These are phyloP conservation scores for Ambrosia artemisiifolia DNA, from an alignment of 129 eudicot species.

Conservation along the genomic window DNA sequence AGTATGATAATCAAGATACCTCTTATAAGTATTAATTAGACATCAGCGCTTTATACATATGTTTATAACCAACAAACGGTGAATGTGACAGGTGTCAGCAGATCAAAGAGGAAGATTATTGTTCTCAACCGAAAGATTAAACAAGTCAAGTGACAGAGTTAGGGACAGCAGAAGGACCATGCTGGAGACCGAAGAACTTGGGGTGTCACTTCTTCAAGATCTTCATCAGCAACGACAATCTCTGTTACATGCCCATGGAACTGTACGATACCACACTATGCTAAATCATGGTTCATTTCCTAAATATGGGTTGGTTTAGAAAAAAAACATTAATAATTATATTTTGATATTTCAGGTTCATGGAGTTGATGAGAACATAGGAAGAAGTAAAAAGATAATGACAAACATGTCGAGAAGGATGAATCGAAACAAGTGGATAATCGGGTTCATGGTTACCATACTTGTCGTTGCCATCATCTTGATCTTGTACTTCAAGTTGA, in stretches of 20 bases:
- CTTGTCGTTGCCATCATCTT: slow-evolving; percentile 53
- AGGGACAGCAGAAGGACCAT: slow-evolving; percentile 63
- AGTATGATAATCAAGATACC: slow-evolving; percentile 33
- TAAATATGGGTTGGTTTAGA: not conserved
- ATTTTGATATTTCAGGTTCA: slow-evolving; percentile 46
- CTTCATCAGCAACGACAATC: slow-evolving; percentile 66
- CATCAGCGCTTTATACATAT: not conserved
- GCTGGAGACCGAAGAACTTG: slow-evolving; percentile 74
- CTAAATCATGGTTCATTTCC: not conserved
- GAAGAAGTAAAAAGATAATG: slow-evolving; percentile 62
- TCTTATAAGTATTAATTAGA: not conserved
- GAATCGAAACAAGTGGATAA: slow-evolving; percentile 61
- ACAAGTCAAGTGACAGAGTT: slow-evolving; percentile 60
- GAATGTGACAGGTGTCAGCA: slow-evolving; percentile 44
- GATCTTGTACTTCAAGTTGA: slow-evolving; percentile 64
- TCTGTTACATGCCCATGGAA: slow-evolving; percentile 58
- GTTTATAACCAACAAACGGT: not conserved
- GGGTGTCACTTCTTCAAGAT: slow-evolving; percentile 66
- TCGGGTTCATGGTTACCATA: slow-evolving; percentile 46
- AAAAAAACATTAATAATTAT: not conserved
- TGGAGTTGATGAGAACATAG: slow-evolving; percentile 63
- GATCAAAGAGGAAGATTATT: slow-evolving; percentile 63
- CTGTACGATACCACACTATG: slow-evolving; percentile 24
- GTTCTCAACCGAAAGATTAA: slow-evolving; percentile 56
- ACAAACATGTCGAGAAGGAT: slow-evolving; percentile 59